Evolutionary conservation across 139 green algal genomes (phyloP).

Genomic region (Chlamydomonas urium): DNA sequence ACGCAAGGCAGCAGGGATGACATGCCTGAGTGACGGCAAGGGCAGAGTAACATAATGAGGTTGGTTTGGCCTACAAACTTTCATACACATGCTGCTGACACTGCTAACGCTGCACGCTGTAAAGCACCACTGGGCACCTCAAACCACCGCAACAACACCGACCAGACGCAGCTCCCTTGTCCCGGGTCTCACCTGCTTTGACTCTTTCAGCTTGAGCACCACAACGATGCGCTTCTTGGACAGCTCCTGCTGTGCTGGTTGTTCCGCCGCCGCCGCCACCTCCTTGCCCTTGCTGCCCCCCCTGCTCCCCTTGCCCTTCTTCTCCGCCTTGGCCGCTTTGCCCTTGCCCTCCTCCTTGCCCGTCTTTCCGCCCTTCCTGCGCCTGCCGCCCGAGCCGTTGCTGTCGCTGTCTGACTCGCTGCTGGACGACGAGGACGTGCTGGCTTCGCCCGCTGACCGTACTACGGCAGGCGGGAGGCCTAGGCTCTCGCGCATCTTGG

Average conservation of each 20-base stretch:
- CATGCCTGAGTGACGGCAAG: too few species aligned
- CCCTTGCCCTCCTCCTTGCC: neutral
- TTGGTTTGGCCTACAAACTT: too few species aligned
- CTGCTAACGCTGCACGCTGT: too few species aligned
- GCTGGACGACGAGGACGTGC: neutral
- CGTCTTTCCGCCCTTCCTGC: conserved; percentile 13
- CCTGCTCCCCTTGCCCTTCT: neutral
- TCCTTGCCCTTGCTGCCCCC: conserved; percentile 5
- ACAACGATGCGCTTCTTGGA: neutral
- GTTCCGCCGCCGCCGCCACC: neutral
- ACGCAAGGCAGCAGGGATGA: too few species aligned
- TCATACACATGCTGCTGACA: too few species aligned
- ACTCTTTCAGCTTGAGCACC: too few species aligned
- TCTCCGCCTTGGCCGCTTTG: neutral
- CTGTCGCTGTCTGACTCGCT: conserved; percentile 1
- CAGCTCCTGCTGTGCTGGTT: conserved; percentile 12
- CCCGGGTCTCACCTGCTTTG: too few species aligned
- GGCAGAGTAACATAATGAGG: too few species aligned
- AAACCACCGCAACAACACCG: too few species aligned
- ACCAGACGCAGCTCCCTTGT: too few species aligned
- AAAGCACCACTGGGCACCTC: too few species aligned
- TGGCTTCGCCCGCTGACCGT: neutral
- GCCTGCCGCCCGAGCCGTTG: conserved; percentile 28
- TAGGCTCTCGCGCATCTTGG: neutral
- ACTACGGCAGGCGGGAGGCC: neutral